Base-by-base conservation (phyloP, 2,329 filamentous ascomycete species). In the Sclerotinia minor region DNA sequence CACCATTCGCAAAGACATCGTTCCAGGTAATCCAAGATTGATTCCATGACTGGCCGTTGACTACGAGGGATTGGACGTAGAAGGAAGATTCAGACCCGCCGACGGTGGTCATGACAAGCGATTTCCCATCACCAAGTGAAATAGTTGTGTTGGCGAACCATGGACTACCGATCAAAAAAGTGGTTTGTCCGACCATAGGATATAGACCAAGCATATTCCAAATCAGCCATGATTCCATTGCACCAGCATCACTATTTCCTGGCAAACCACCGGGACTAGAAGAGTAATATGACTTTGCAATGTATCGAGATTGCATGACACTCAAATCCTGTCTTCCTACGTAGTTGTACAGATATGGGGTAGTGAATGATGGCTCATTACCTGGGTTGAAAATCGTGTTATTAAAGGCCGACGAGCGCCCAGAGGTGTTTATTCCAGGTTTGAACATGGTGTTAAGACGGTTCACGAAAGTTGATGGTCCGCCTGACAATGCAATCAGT, bases 181-280 rank as follows among this genome's bases (percentile, higher is more conserved):
- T 89, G 0, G 87, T 87, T 79, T 91, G 88, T 0, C 87, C 88
- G 0, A 87, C 89, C 70, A 91, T 79, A 1, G 88, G 89, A 71
- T 89, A 90, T 38, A 91, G 78, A 2, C 88, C 88, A 49, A 90
- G 82, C 83, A 89, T 89, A 70, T 85, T 86, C 85, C 89, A 91
- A 11, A 90, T 77, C 3, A 89, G 77, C 85, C 87, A 90, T 9
- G 84, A 87, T 75, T 92, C 87, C 88, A 92, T 91, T 19, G 89
- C 87, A 8, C 89, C 89, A 1, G 87, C 88, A 75, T 92, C 89
- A 55, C 84, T 87, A 76, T 92, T 91, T 0, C 89, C 89, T 0
- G 89, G 89, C 0, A 92, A 80, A 0, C 89, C 89, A 9, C 73
- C 74, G 0, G 81, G 79, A 0, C 83, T 83, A 1, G 83, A 80